A percentile compares a stretch with the other conserved stretches of the same genome.
phyloP scores from a whole-genome alignment of 2,329 filamentous ascomycete species.

The Metarhizium humberi region DNA sequence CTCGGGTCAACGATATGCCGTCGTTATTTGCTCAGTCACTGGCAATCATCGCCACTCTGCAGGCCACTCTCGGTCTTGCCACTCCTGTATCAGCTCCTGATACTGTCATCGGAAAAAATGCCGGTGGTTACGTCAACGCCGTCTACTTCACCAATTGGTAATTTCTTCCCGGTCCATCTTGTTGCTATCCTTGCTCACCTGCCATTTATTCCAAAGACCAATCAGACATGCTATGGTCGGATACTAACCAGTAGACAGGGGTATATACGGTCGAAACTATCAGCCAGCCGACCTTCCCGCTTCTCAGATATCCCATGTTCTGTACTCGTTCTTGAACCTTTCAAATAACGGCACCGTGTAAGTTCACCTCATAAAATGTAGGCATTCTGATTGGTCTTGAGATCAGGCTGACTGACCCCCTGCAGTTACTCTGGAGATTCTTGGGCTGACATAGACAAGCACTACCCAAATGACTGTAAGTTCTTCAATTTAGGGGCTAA shows the following conservation, averaged over 20 bases:
- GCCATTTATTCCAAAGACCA: not conserved
- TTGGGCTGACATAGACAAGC: constrained; percentile 64
- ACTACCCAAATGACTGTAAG: constrained; percentile 58
- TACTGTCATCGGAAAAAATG: constrained; percentile 11
- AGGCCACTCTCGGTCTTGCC: constrained; percentile 13
- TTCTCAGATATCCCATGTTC: constrained; percentile 63
- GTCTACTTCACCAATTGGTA: constrained; percentile 43
- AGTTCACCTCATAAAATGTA: constrained; percentile 13
- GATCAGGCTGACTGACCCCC: not conserved
- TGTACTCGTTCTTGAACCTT: constrained; percentile 77
- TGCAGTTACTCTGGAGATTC: constrained; percentile 53
- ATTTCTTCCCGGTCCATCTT: constrained; percentile 4
- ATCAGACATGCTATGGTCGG: not conserved
- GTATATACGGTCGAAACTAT: constrained; percentile 67
- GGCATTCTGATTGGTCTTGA: not conserved
- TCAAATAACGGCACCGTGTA: constrained; percentile 62
- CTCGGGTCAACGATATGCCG: constrained; percentile 14
- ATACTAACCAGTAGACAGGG: constrained; percentile 30
- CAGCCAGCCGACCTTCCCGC: constrained; percentile 62
- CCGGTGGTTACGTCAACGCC: constrained; percentile 23
- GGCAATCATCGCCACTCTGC: constrained; percentile 17
- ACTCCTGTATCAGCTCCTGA: constrained; percentile 8
- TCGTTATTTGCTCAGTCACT: constrained; percentile 15
- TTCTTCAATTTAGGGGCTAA: not conserved
- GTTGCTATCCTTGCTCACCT: not conserved